Percentiles rank a stretch among this genome's conserved stretches.
These are phyloP conservation scores for Termitomyces sp. DNA, from an alignment of 768 basidiomycete species.

Conservation along the genomic window DNA sequence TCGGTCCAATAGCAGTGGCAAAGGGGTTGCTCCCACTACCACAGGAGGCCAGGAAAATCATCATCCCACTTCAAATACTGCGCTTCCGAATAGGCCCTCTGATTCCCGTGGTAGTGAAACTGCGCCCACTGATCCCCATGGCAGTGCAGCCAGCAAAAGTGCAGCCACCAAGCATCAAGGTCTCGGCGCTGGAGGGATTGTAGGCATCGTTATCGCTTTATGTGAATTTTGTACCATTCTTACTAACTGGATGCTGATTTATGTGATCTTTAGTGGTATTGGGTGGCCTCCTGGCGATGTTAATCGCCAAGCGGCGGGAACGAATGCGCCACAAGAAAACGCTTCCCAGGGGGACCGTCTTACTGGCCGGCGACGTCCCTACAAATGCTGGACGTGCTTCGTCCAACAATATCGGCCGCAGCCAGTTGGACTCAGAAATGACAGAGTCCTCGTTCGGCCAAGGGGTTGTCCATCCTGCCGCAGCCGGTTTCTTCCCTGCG, in stretches of 20 bases:
- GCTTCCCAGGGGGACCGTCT: not conserved
- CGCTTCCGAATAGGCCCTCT: too few species aligned
- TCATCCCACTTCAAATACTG: not conserved
- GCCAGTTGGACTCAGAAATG: not conserved
- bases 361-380: not conserved
- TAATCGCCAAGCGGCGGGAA: not conserved
- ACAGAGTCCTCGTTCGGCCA: not conserved
- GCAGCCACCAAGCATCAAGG: not conserved
- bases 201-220: not conserved
- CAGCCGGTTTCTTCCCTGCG: not conserved
- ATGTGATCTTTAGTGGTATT: not conserved
- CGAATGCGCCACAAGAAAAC: not conserved
- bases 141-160: not conserved
- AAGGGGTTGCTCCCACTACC: not conserved
- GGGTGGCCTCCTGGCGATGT: not conserved
- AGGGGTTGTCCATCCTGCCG: not conserved
- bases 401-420: not conserved
- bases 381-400: not conserved
- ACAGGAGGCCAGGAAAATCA: not conserved
- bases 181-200: not conserved
- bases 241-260: not conserved
- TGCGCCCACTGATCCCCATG: not conserved
- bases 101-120: too few species aligned
- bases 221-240: not conserved
- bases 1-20: not conserved